These are phyloP conservation scores for Fusarium heterosporum DNA, from an alignment of 2,329 filamentous ascomycete genomes.

Conservation along the genomic window DNA sequence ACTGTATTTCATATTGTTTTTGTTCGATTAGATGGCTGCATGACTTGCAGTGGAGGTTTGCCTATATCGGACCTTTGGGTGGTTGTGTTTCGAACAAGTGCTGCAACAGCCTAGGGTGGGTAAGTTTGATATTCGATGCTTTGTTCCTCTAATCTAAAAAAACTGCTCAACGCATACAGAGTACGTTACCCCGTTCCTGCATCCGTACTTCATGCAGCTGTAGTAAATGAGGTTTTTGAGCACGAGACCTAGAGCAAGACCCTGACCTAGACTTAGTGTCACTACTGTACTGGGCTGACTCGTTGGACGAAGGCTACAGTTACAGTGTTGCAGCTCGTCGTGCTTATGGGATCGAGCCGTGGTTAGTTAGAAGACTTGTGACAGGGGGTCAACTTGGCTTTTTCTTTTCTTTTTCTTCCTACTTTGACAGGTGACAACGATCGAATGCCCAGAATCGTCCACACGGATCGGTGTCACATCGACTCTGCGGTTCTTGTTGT, in stretches of 20 bases:
- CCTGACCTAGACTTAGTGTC: background rate
- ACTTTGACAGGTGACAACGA: slow-evolving; percentile 22
- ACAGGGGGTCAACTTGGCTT: slow-evolving; percentile 16
- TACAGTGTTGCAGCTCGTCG: slow-evolving; percentile 4
- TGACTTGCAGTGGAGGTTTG: slow-evolving; percentile 15
- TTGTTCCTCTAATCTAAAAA: slow-evolving; percentile 41
- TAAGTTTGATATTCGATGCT: slow-evolving; percentile 33
- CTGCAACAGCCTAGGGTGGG: slow-evolving; percentile 26
- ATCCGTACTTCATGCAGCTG: slow-evolving; percentile 11
- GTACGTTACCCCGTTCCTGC: background rate
- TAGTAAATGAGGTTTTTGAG: slow-evolving; percentile 23
- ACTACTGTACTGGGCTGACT: background rate
- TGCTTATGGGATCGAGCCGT: slow-evolving; percentile 13
- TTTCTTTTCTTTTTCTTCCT: slow-evolving; percentile 6
- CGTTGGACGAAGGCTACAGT: background rate
- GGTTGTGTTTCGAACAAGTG: slow-evolving; percentile 27
- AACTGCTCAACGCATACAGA: slow-evolving; percentile 17
- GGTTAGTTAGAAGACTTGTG: slow-evolving; percentile 1
- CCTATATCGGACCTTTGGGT: slow-evolving; percentile 18
- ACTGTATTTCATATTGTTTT: slow-evolving; percentile 3
- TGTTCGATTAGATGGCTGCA: slow-evolving; percentile 6
- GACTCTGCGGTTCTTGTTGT: slow-evolving; percentile 16
- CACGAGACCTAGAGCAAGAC: background rate
- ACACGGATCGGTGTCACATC: slow-evolving; percentile 45
- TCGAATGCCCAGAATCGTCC: slow-evolving; percentile 42